phyloP scores from a whole-genome alignment of 192 early-diverging fungal species.

The Tieghemiomyces parasiticus region DNA sequence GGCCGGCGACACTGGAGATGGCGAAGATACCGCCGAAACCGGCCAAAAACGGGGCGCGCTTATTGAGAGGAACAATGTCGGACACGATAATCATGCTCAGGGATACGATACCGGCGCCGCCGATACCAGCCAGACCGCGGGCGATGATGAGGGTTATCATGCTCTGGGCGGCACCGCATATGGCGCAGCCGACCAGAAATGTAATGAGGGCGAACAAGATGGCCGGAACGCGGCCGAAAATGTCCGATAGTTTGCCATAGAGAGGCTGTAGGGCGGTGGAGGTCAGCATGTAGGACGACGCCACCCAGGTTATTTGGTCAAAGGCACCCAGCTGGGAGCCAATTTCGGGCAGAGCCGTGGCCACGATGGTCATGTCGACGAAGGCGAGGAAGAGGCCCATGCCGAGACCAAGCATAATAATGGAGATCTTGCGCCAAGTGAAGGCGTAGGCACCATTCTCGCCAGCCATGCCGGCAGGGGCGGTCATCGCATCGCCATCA shows the following conservation, averaged over 20 bases:
- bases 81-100: not conserved
- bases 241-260: not conserved
- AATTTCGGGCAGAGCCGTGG: slow-evolving; percentile 53
- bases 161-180: not conserved
- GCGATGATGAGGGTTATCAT: not conserved
- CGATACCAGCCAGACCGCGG: slow-evolving; percentile 4
- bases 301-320: not conserved
- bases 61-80: not conserved
- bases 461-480: no score
- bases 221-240: slow-evolving; percentile 1
- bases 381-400: slow-evolving; percentile 49
- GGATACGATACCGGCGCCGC: slow-evolving; percentile 1
- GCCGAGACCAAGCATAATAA: slow-evolving; percentile 19
- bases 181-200: not conserved
- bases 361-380: slow-evolving; percentile 68
- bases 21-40: slow-evolving; percentile 40
- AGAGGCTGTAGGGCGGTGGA: slow-evolving; percentile 4
- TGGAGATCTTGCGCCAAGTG: not conserved
- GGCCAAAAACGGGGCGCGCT: slow-evolving; percentile 11
- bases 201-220: not conserved
- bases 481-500: no score
- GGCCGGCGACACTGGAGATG: slow-evolving; percentile 46
- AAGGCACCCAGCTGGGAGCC: slow-evolving; percentile 46
- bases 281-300: not conserved
- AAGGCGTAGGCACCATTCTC: no score